These are phyloP conservation scores for Ceratorhiza oryzae-sativae DNA, from an alignment of 1,284 basidiomycete species.

Conservation along the genomic window DNA sequence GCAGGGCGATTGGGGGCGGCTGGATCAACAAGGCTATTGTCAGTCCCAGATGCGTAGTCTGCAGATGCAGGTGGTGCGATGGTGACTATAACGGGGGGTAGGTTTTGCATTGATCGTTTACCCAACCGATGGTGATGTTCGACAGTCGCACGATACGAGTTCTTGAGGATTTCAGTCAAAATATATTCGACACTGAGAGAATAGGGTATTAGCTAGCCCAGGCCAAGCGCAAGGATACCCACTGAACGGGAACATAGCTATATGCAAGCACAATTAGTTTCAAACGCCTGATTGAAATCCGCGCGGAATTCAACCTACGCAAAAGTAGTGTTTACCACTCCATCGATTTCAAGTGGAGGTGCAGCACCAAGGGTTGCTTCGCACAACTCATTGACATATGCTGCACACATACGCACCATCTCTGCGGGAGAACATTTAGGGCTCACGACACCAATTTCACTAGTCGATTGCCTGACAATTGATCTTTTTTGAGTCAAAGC, in stretches of 20 bases:
- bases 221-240: slow-evolving; percentile 72
- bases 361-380: slow-evolving; percentile 83
- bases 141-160: slow-evolving; percentile 89
- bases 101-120: slow-evolving; percentile 48
- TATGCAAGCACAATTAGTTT: slow-evolving; percentile 36
- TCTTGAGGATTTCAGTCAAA: slow-evolving; percentile 81
- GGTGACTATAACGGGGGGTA: slow-evolving; percentile 76
- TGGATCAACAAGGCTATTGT: slow-evolving; percentile 50
- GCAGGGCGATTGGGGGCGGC: slow-evolving; percentile 37
- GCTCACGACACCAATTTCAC: slow-evolving; percentile 72
- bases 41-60: background rate
- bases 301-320: slow-evolving; percentile 58
- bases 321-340: slow-evolving; percentile 72
- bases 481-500: background rate
- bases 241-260: slow-evolving; percentile 86
- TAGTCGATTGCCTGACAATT: background rate
- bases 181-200: slow-evolving; percentile 40
- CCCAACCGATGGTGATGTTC: slow-evolving; percentile 66
- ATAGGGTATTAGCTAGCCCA: background rate
- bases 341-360: slow-evolving; percentile 73
- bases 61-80: slow-evolving; percentile 61
- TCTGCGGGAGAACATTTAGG: slow-evolving; percentile 69
- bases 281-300: background rate
- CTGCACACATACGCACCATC: slow-evolving; percentile 79
- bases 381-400: slow-evolving; percentile 82